Conservation (phyloP, 345 rosid genomes). For the Raphanus raphanistrum region DNA sequence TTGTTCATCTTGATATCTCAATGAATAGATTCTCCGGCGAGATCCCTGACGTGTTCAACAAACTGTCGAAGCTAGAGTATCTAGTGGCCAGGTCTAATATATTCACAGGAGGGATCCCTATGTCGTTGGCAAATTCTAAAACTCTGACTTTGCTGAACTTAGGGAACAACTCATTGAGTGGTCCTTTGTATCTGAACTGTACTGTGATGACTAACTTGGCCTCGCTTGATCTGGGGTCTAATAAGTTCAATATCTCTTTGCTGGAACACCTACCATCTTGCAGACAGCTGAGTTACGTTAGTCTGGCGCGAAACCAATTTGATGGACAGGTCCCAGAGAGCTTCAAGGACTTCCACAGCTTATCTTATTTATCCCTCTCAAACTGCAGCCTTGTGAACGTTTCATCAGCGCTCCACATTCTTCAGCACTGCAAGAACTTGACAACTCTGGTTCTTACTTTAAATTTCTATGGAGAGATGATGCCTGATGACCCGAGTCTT, state of each 20-base stretch:
- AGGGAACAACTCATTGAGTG: slow-evolving; percentile 58
- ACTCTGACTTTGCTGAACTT: slow-evolving; percentile 47
- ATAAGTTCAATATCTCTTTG: slow-evolving; percentile 45
- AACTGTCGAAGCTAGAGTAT: slow-evolving; percentile 29
- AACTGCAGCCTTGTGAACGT: slow-evolving; percentile 50
- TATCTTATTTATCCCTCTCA: slow-evolving; percentile 50
- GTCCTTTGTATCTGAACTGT: slow-evolving; percentile 49
- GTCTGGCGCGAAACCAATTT: slow-evolving; percentile 53
- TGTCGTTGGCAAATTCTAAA: slow-evolving; percentile 49
- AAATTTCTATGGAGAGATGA: slow-evolving; percentile 50
- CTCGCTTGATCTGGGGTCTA: slow-evolving; percentile 56
- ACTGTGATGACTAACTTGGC: slow-evolving; percentile 48
- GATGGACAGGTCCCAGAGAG: slow-evolving; percentile 50
- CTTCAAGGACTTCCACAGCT: slow-evolving; percentile 49
- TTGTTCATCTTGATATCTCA: slow-evolving; percentile 55
- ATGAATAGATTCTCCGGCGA: slow-evolving; percentile 49
- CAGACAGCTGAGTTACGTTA: slow-evolving; percentile 42
- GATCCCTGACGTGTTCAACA: slow-evolving; percentile 56
- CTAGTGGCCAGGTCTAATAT: slow-evolving; percentile 46
- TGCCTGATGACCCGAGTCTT: slow-evolving; percentile 47
- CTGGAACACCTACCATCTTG: slow-evolving; percentile 54
- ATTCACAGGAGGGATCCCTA: slow-evolving; percentile 55
- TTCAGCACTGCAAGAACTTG: slow-evolving; percentile 58
- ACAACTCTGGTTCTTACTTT: slow-evolving; percentile 49
- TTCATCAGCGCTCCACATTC: slow-evolving; percentile 50